These are phyloP conservation scores for Akanthomyces uredinophilus DNA, from an alignment of 2,329 filamentous ascomycete genomes.

Conservation along the genomic window DNA sequence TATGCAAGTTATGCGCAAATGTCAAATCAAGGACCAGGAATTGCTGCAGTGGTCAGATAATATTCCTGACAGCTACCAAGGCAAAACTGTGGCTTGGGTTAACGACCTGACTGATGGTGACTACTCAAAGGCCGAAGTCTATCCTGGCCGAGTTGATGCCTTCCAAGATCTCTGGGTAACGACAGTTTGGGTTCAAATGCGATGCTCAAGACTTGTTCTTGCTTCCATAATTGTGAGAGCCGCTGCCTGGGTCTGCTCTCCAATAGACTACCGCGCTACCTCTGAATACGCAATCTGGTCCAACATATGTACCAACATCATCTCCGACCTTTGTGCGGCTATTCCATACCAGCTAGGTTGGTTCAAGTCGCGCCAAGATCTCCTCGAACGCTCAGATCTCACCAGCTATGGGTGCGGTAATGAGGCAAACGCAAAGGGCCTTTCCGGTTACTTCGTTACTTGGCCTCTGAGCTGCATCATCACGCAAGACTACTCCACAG, in stretches of 20 bases:
- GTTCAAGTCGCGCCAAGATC: slow-evolving; percentile 42
- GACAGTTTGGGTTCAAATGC: slow-evolving; percentile 52
- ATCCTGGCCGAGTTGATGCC: slow-evolving; percentile 55
- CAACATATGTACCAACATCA: slow-evolving; percentile 45
- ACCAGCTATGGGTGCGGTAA: slow-evolving; percentile 45
- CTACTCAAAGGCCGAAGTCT: slow-evolving; percentile 50
- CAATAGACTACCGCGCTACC: slow-evolving; percentile 58
- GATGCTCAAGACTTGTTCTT: slow-evolving; percentile 50
- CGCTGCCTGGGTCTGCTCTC: slow-evolving; percentile 55
- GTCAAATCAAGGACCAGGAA: slow-evolving; percentile 48
- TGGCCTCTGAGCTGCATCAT: slow-evolving; percentile 53
- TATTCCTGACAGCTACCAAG: slow-evolving; percentile 46
- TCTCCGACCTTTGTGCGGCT: slow-evolving; percentile 55
- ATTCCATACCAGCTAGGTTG: slow-evolving; percentile 59
- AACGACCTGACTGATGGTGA: slow-evolving; percentile 47
- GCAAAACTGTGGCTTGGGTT: slow-evolving; percentile 52
- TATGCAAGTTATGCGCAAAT: slow-evolving; percentile 45
- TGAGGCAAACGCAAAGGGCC: slow-evolving; percentile 45
- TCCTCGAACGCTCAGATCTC: slow-evolving; percentile 36
- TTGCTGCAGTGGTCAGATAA: slow-evolving; percentile 46
- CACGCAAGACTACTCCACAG: slow-evolving; percentile 54
- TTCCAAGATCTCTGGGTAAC: slow-evolving; percentile 56
- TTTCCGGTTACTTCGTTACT: slow-evolving; percentile 55
- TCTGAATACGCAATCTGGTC: slow-evolving; percentile 55
- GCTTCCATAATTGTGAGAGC: slow-evolving; percentile 53